These are phyloP conservation scores for Trichophyton schoenleinii DNA, from an alignment of 2,329 filamentous ascomycete species.

Conservation along the genomic window DNA sequence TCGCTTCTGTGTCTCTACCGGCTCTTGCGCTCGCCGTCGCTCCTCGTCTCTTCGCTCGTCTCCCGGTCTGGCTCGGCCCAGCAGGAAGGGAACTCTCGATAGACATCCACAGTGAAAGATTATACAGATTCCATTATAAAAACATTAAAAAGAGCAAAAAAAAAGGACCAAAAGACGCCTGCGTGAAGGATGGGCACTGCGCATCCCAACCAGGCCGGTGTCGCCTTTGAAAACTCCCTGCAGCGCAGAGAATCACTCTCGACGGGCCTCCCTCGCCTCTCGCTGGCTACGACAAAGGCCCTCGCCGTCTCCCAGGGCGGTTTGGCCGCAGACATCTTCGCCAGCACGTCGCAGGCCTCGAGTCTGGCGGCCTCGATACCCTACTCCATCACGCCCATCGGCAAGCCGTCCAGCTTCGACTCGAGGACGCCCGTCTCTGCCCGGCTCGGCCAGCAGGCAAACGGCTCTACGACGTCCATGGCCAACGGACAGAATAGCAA, in stretches of 20 bases:
- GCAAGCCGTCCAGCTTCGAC: conserved; percentile 25
- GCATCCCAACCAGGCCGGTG: conserved; percentile 10
- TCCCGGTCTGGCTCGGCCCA: background rate
- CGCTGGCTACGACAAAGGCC: conserved; percentile 19
- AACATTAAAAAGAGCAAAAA: background rate
- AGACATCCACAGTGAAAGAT: background rate
- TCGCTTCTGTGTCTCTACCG: background rate
- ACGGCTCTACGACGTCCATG: background rate
- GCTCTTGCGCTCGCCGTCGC: background rate
- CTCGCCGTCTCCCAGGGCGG: conserved; percentile 30
- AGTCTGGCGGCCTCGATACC: conserved; percentile 26
- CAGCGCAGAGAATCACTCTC: conserved; percentile 11
- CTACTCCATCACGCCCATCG: conserved; percentile 29
- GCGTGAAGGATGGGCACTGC: conserved; percentile 3
- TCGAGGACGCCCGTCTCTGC: background rate
- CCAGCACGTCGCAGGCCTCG: conserved; percentile 24
- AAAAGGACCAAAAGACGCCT: background rate
- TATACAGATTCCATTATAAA: background rate
- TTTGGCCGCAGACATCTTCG: conserved; percentile 34
- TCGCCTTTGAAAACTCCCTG: conserved; percentile 7
- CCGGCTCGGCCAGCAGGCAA: background rate
- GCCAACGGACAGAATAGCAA: background rate
- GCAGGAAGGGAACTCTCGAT: background rate
- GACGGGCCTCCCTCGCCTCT: conserved; percentile 7
- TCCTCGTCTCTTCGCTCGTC: background rate